Base-by-base conservation (phyloP, 179 eudicot genomes). In the Gypsophila paniculata region DNA sequence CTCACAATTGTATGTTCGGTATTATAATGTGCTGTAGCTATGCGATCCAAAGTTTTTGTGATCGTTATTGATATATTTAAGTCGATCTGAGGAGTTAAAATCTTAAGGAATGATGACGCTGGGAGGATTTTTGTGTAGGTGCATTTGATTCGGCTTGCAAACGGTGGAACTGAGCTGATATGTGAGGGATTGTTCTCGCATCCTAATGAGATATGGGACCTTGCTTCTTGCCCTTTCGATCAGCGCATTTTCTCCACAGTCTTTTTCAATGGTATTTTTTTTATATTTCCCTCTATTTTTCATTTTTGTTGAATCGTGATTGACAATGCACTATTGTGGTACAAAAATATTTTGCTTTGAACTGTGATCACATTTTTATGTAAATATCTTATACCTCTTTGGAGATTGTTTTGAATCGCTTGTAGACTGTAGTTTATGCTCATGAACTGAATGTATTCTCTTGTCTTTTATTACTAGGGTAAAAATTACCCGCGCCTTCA, bases 171-270 rank as follows among this genome's bases (percentile, higher is more conserved):
- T 21, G 99, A 94, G 76, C 84, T 94, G 66, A 81, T 94, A 68
- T 94, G 97, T 57, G 99, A 94, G 86, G 99, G 99, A 26, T 72
- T 94, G 78, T 94, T 94, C 76, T 91, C 96, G 67, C 97, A 94
- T 65, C 97, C 96, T 0, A 86, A 92, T 77, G 97, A 91, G 88
- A 92, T 94, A 52, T 94, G 97, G 97, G 97, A 91, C 81, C 87
- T 92, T 49, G 84, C 97, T 76, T 94, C 97, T 51, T 94, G 97
- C 74, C 99, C 97, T 19, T 94, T 86, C 65, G 97, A 94, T 81
- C 99, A 89, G 62, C 92, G 99, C 69, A 82, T 94, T 58, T 94
- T 94, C 82, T 90, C 99, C 32, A 94, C 99, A 8, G 97, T 90
- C 10, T 92, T 82, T 78, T 90, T 86, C 42, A 79, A 88, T 34